Base-by-base conservation (phyloP, 441 rosid species). In the Metrosideros polymorpha region DNA sequence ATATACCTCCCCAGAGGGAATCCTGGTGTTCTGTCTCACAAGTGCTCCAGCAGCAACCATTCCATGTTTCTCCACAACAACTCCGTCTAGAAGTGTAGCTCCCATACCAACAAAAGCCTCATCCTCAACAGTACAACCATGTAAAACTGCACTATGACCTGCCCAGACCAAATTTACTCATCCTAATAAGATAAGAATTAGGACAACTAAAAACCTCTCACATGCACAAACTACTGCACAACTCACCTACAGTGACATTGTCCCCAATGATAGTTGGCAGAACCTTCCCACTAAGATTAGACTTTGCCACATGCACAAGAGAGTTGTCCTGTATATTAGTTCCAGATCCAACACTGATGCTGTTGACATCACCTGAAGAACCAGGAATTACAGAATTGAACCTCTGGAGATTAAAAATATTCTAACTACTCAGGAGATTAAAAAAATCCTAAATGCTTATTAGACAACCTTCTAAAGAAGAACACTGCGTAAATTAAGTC, bases 31-130 rank as follows among this genome's bases (percentile, higher is more conserved):
- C 92, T 96, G 99, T 87, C 99, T 90, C 77, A 96, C 99, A 89
- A 97, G 99, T 63, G 99, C 94, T 89, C 99, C 99, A 86, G 98
- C 99, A 87, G 99, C 98, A 91, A 96, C 97, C 96, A 97, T 94
- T 52, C 90, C 96, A 92, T 94, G 93, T 92, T 94, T 95, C 90
- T 96, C 98, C 83, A 97, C 98, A 83, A 94, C 93, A 82, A 91
- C 98, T 83, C 97, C 99, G 51, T 98, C 99, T 89, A 98, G 98
- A 86, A 98, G 92, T 49, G 95, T 95, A 50, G 99, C 98, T 77
- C 97, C 98, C 98, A 95, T 95, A 39, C 99, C 98, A 50, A 98
- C 94, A 89, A 96, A 95, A 71, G 98, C 92, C 86, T 95, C 98
- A 89, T 98, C 97, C 92, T 95, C 98, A 87, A 95, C 97, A 83